Conservation (phyloP, 495 filamentous ascomycete genomes). For the Tuber melanosporum region DNA sequence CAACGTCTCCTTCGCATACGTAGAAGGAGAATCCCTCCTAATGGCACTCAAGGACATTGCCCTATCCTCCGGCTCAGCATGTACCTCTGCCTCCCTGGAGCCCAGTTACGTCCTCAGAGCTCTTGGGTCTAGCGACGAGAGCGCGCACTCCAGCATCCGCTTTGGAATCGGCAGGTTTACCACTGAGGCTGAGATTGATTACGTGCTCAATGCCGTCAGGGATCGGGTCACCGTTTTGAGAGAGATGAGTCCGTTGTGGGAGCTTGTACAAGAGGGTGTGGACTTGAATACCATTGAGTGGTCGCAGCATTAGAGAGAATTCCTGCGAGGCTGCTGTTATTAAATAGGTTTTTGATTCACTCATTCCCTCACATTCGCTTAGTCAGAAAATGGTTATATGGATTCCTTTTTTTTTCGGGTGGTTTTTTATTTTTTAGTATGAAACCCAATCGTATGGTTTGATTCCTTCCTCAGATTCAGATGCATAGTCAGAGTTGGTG, state of each 20-base stretch:
- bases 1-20: conserved; percentile 96
- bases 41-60: conserved; percentile 99
- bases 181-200: conserved; percentile 90
- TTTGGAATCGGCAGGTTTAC: conserved; percentile 98
- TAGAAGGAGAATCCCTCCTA: conserved; percentile 93
- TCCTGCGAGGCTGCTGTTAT: neutral
- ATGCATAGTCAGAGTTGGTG: too few species aligned
- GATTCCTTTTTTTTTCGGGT: neutral
- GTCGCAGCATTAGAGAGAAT: conserved; percentile 69
- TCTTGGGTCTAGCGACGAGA: conserved; percentile 91
- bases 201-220: conserved; percentile 88
- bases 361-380: neutral
- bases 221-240: conserved; percentile 85
- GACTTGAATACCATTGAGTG: conserved; percentile 96
- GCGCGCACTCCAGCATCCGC: conserved; percentile 91
- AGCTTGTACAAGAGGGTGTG: conserved; percentile 93
- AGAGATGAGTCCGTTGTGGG: conserved; percentile 95
- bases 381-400: neutral
- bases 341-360: neutral
- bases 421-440: neutral
- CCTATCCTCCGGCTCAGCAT: conserved; percentile 91
- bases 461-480: too few species aligned
- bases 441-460: too few species aligned
- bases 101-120: conserved; percentile 93
- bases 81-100: conserved; percentile 92